Percentiles rank a stretch among this genome's conserved stretches.
phyloP scores from a whole-genome alignment of 179 eudicot genomes.

The Gypsophila paniculata region DNA sequence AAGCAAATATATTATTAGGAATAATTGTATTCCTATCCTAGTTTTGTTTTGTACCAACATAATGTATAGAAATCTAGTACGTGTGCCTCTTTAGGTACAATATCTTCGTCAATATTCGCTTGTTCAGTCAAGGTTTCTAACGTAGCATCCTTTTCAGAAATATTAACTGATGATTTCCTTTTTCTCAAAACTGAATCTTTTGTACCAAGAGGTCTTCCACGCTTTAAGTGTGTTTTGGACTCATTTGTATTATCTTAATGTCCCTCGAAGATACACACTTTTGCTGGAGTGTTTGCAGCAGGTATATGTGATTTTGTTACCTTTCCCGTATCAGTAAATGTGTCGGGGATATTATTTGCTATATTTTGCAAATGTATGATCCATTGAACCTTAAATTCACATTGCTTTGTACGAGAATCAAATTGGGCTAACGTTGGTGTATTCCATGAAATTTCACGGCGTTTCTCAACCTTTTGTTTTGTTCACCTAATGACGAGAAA shows the following conservation, averaged over 20 bases:
- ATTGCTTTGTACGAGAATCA: too few relatives aligned
- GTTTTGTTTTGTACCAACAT: background rate
- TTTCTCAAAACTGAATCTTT: background rate
- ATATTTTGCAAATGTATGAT: slow-evolving; percentile 10
- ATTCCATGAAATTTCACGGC: too few relatives aligned
- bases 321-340: too few relatives aligned
- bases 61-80: background rate
- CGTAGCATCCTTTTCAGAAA: background rate
- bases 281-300: too few relatives aligned
- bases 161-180: background rate
- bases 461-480: too few relatives aligned
- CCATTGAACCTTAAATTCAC: background rate
- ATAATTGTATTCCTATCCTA: background rate
- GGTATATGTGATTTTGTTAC: too few relatives aligned
- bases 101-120: background rate
- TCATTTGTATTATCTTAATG: background rate
- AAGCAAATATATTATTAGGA: background rate
- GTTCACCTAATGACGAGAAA: too few relatives aligned
- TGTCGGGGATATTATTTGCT: too few relatives aligned
- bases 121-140: background rate
- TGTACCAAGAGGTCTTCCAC: background rate
- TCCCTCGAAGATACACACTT: background rate
- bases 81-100: background rate
- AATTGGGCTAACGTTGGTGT: too few relatives aligned
- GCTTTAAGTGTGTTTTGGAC: background rate